Base-by-base conservation (phyloP, 169 alveolate genomes). In the Eimeria acervulina region DNA sequence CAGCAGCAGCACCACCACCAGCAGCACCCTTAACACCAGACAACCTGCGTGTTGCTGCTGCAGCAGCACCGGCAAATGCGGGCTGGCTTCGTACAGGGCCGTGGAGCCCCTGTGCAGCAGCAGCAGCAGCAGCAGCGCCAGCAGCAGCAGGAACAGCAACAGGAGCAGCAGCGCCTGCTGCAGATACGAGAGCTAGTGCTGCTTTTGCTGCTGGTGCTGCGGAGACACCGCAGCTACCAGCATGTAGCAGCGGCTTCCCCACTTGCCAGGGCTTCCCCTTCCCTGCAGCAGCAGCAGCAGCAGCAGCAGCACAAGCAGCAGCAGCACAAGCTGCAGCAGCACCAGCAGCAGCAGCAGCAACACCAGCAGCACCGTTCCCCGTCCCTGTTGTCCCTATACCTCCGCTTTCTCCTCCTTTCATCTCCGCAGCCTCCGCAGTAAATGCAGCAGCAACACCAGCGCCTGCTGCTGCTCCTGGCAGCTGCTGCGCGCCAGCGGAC, bases 281-380 rank as follows among this genome's bases (percentile, higher is more conserved):
- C 81, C 38, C 81, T 19, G 51, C 81, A 36, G 88, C 88, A 76
- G 88, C 88, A 76, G 88, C 88, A 76, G 88, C 88, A 76, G 38
- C 88, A 76, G 61, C 59, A 38, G 88, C 88, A 36, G 88, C 88
- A 76, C 61, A 55, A 76, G 88, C 88, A 76, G 61, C 88, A 76
- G 88, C 26, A 38, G 38, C 88, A 76, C 21, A 28, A 76, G 17
- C 61, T 10, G 26, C 47, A 40, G 61, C 88, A 31, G 55, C 47
- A 40, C 36, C 88, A 31, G 55, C 59, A 36, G 88, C 88, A 10
- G 88, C 66, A 7, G 44, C 81, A 26, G 81, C 81, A 26, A 12
- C 81, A 70, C 51, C 81, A 70, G 81, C 81, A 31, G 81, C 81
- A 31, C 26, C 66, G 26, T 55, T 55, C 66, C 5, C 5, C 66